Base-by-base conservation (phyloP, 257 asterid species). In the Primulina eburnea region DNA sequence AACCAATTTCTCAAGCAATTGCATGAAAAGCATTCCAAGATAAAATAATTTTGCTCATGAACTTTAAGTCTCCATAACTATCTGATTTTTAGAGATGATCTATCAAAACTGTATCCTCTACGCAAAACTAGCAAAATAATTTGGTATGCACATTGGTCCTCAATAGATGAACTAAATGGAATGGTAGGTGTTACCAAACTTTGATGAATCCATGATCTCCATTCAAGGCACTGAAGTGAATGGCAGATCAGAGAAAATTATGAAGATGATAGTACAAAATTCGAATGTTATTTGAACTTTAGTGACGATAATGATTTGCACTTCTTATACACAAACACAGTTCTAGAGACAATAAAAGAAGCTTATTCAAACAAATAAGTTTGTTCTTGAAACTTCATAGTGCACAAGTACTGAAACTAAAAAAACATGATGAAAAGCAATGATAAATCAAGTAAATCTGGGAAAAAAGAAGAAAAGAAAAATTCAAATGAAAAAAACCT, bases 311-410 rank as follows among this genome's bases (percentile, higher is more conserved):
- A 40, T 11, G 52, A 3, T 40, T 40, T 28, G 30, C 30, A 40
- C 52, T 40, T 40, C 5, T 40, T 2, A 40, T 40, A 40, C 0
- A 1, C 52, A 40, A 10, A 40, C 52, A 40, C 17, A 11, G 17
- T 40, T 9, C 52, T 40, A 14, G 17, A 40, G 52, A 40, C 52
- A 40, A 40, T 40, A 40, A 40, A 11, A 9, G 52, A 40, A 40
- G 52, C 52, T 40, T 12, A 14, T 4, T 0, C 5, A 14, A 14
- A 47, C 55, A 47, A 47, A 12, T 47, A 3, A 47, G 18, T 29
- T 12, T 30, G 43, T 57, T 21, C 71, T 55, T 60, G 52, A 33
- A 73, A 50, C 28, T 53, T 55, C 24, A 71, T 29, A 60, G n/a
- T 32, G 43, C 56, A 38, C 59, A 43, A 56, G 64, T 59, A 43